These are phyloP conservation scores for Alliaria petiolata DNA, from an alignment of 345 rosid species.

Conservation along the genomic window DNA sequence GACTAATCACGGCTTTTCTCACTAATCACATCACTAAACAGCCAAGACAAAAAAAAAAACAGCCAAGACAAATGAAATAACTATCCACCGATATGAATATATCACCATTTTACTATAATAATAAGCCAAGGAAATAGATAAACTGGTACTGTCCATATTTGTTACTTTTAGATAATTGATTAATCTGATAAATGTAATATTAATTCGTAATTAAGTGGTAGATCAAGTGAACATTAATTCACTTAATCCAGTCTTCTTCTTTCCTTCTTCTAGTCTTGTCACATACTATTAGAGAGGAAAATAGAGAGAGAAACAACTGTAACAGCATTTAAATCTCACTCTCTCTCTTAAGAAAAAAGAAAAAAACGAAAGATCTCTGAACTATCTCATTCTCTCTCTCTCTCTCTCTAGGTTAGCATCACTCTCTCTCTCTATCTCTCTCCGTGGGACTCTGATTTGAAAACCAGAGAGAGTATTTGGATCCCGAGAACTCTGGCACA, in stretches of 20 bases:
- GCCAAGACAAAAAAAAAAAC: neutral
- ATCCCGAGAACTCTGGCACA: neutral
- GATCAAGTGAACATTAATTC: slow-evolving; percentile 1
- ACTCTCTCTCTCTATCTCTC: neutral
- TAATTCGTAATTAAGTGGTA: neutral
- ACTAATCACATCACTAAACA: slow-evolving; percentile 13
- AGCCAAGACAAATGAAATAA: neutral
- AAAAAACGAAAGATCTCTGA: neutral
- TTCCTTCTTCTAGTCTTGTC: neutral
- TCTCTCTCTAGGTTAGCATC: slow-evolving; percentile 8
- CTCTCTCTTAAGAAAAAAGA: too few species aligned
- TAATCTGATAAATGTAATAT: neutral
- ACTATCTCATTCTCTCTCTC: neutral
- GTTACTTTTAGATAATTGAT: neutral
- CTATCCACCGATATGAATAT: neutral
- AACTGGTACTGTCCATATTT: neutral
- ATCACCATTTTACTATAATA: neutral
- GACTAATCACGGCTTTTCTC: slow-evolving; percentile 17
- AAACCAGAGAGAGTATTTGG: slow-evolving; percentile 16
- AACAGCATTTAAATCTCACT: slow-evolving; percentile 26
- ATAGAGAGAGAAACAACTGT: slow-evolving; percentile 5
- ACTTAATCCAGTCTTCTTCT: slow-evolving; percentile 8
- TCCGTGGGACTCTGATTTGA: slow-evolving; percentile 19
- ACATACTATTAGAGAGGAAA: neutral
- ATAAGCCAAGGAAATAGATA: neutral